A percentile compares a stretch with the other conserved stretches of the same genome.
These are phyloP conservation scores for Trametes polyzona DNA, from an alignment of 1,284 basidiomycete species.

Conservation along the genomic window DNA sequence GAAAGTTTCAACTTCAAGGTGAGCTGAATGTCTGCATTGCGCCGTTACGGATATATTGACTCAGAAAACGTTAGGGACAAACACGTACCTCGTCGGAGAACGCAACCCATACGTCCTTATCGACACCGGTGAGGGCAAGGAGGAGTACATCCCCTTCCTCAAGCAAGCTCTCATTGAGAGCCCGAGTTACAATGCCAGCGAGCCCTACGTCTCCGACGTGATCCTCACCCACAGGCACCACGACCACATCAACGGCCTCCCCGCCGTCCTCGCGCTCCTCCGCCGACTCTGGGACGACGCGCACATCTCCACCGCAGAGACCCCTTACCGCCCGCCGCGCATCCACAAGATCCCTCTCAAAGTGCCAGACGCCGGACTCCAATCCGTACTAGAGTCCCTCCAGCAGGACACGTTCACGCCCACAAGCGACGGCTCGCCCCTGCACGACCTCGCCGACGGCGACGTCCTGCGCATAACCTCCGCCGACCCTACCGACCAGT, in stretches of 20 bases:
- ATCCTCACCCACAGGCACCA: slow-evolving; percentile 90
- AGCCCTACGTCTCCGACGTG: slow-evolving; percentile 77
- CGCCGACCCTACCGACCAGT: slow-evolving; percentile 12
- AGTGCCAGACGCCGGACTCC: slow-evolving; percentile 37
- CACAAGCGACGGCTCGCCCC: slow-evolving; percentile 41
- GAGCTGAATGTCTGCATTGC: no score
- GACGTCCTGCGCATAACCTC: slow-evolving; percentile 49
- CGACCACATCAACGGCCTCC: slow-evolving; percentile 86
- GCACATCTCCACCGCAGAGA: slow-evolving; percentile 38
- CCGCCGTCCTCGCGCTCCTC: slow-evolving; percentile 71
- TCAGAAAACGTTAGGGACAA: no score
- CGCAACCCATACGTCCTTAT: slow-evolving; percentile 78
- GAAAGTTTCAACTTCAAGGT: slow-evolving; percentile 92
- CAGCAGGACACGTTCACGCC: slow-evolving; percentile 49
- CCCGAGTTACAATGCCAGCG: slow-evolving; percentile 36
- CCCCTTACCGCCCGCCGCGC: slow-evolving; percentile 61
- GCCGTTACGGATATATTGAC: no score
- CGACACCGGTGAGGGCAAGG: slow-evolving; percentile 87
- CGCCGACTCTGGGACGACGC: slow-evolving; percentile 57
- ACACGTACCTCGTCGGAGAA: slow-evolving; percentile 86
- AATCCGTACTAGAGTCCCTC: slow-evolving; percentile 48
- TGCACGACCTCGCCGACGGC: slow-evolving; percentile 61
- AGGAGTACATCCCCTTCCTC: slow-evolving; percentile 71
- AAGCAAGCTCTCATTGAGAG: slow-evolving; percentile 55
- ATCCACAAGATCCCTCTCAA: slow-evolving; percentile 70